A percentile compares a stretch with the other conserved stretches of the same genome.
phyloP scores from a whole-genome alignment of 2,329 filamentous ascomycete genomes.

The Trichoderma sp. region DNA sequence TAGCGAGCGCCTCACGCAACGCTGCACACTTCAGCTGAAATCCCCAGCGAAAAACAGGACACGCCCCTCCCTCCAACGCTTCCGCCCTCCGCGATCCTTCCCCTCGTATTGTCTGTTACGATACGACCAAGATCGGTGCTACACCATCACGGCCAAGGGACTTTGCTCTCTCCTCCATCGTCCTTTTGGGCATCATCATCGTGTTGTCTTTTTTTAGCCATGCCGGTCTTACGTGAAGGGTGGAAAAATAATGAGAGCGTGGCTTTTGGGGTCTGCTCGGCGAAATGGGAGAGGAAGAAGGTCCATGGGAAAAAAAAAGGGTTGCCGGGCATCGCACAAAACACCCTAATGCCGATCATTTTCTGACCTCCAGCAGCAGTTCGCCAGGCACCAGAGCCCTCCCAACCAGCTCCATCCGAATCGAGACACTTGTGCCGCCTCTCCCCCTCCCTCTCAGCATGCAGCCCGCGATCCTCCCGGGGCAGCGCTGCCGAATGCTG shows the following conservation, averaged over 20 bases:
- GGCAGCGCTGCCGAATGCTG: neutral
- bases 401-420: neutral
- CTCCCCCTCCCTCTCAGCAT: neutral
- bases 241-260: neutral
- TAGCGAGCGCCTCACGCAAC: neutral
- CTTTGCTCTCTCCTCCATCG: neutral
- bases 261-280: neutral
- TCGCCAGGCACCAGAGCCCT: neutral
- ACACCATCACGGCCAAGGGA: neutral
- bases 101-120: neutral
- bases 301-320: neutral
- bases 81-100: neutral
- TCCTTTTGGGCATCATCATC: neutral
- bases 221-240: neutral
- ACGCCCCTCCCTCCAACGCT: neutral
- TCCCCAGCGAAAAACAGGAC: neutral
- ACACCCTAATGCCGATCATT: conserved; percentile 1
- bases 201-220: neutral
- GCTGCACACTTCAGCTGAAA: neutral
- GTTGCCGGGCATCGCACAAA: neutral
- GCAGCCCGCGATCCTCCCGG: neutral
- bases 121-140: conserved; percentile 6
- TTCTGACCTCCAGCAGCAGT: neutral
- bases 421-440: neutral
- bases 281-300: neutral